Evolutionary conservation across 306 rosid genomes (phyloP).

Genomic region (Hylodesmum podocarpum): DNA sequence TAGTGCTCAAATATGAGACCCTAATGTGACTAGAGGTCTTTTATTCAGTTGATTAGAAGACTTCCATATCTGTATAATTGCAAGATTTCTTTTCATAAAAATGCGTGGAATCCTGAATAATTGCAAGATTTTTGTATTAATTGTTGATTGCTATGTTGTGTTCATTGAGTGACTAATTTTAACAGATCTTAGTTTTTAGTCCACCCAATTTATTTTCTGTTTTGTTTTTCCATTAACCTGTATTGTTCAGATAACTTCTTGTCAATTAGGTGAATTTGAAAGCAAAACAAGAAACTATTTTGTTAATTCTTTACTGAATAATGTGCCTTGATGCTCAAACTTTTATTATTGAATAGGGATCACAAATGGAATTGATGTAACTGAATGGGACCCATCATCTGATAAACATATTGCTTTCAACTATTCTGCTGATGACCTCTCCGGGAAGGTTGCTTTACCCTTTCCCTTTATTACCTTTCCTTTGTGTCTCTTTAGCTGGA

Average conservation of each 20-base stretch:
- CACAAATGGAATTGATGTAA: slow-evolving; percentile 79
- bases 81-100: neutral
- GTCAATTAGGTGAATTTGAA: slow-evolving; percentile 3
- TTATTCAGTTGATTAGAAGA: neutral
- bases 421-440: slow-evolving; percentile 66
- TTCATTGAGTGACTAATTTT: neutral
- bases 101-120: neutral
- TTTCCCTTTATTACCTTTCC: slow-evolving; percentile 1
- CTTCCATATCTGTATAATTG: neutral
- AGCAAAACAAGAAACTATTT: neutral
- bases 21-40: neutral
- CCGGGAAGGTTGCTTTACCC: slow-evolving; percentile 65
- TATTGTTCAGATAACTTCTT: neutral
- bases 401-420: slow-evolving; percentile 61
- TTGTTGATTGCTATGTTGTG: neutral
- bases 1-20: neutral
- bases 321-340: slow-evolving; percentile 18
- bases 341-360: slow-evolving; percentile 55
- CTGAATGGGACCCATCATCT: slow-evolving; percentile 78
- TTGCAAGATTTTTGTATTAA: neutral
- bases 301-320: slow-evolving; percentile 14
- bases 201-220: neutral
- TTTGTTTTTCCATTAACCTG: neutral
- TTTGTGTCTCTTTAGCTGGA: slow-evolving; percentile 6
- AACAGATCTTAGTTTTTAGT: neutral